Base-by-base conservation (phyloP, 2,329 filamentous ascomycete species). In the Fusarium nygamai region DNA sequence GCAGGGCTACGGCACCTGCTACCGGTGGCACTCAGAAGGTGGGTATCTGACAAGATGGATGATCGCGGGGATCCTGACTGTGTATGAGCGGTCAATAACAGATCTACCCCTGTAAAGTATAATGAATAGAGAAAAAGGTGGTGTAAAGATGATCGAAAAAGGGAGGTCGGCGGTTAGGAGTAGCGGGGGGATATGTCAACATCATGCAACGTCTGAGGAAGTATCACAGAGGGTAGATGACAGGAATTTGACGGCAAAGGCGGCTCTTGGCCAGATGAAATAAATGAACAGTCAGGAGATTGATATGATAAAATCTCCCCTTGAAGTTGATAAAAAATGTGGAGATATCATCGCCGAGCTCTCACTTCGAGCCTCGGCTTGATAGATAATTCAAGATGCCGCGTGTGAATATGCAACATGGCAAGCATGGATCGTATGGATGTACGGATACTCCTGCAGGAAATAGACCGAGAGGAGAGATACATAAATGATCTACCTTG, bases 1-100 rank as follows among this genome's bases (percentile, higher is more conserved):
- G 64, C 71, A 77, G 73, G 69, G 62, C 71, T 73, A 69, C 67
- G 69, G 73, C 73, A 73, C 73, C 74, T 78, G 76, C 76, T 61
- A 60, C 72, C 64, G 61, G 48, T 62, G 64, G 57, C 47, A 59
- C 63, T 64, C 56, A 46, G 71, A 71, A 59, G 62, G 71, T 74
- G 63, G 61, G 58, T 72, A 65, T 67, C 34, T 59, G 60, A 54
- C 44, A 75, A 72, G 68, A 47, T 65, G 58, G 64, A 47, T 69
- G 58, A 62, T 74, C 61, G 64, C 53, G 68, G 71, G 64, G 75
- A 76, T 75, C 70, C 71, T 76, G 64, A 39, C 67, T 61, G 64
- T 51, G 57, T 69, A 61, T 54, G 59, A 72, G 67, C 60, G 64
- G 67, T 77, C 64, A 76, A 74, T 67, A 51, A 62, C 60, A 68